These are phyloP conservation scores for Fusarium sterilihyphosum DNA, from an alignment of 2,329 filamentous ascomycete genomes.

Conservation along the genomic window DNA sequence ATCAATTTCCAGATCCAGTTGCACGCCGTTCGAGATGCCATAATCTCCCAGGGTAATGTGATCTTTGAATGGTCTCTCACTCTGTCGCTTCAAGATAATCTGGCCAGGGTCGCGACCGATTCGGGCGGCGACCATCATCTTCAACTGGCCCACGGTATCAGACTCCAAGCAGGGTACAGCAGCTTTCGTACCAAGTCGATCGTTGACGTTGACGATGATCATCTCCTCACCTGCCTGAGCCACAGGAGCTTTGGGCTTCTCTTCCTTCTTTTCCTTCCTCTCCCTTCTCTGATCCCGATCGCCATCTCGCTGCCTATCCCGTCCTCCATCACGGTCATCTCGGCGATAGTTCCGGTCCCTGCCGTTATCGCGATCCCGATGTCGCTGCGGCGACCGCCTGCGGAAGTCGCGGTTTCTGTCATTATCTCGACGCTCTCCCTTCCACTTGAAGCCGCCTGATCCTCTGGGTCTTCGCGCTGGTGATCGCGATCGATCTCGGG, in stretches of 20 bases:
- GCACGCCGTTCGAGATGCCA: constrained; percentile 90
- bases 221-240: constrained; percentile 72
- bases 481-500: constrained; percentile 40
- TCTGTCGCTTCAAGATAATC: constrained; percentile 91
- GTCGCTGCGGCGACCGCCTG: constrained; percentile 37
- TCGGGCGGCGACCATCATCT: constrained; percentile 87
- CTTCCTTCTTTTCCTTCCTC: constrained; percentile 48
- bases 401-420: constrained; percentile 39
- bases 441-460: constrained; percentile 41
- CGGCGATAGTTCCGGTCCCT: constrained; percentile 36
- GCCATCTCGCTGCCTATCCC: constrained; percentile 22
- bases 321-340: constrained; percentile 35
- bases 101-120: constrained; percentile 91
- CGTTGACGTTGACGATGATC: constrained; percentile 95
- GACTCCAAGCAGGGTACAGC: constrained; percentile 88
- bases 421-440: constrained; percentile 39
- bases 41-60: constrained; percentile 89
- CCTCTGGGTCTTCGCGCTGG: constrained; percentile 36
- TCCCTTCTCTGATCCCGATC: constrained; percentile 45
- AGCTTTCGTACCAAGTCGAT: constrained; percentile 94
- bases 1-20: constrained; percentile 70
- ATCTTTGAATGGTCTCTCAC: constrained; percentile 94
- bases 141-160: constrained; percentile 87
- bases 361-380: constrained; percentile 31
- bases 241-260: constrained; percentile 50